These are phyloP conservation scores for Chalaropsis thielavioides DNA, from an alignment of 2,329 filamentous ascomycete genomes.

Conservation along the genomic window DNA sequence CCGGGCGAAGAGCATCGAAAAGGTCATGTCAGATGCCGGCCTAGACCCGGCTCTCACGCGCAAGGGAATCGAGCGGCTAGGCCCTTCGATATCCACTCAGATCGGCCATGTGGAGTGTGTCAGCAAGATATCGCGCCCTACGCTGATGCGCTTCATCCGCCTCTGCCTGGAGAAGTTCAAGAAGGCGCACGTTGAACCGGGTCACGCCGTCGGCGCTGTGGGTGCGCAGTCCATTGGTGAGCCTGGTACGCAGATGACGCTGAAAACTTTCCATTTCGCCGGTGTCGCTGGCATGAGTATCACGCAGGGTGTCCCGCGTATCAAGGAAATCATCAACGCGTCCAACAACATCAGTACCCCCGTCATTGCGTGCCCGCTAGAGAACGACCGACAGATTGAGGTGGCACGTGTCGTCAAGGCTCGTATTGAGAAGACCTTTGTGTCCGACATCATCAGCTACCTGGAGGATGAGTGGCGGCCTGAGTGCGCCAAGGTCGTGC, in stretches of 20 bases:
- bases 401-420: slow-evolving; percentile 85
- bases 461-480: slow-evolving; percentile 83
- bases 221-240: slow-evolving; percentile 97
- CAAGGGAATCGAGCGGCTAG: slow-evolving; percentile 23
- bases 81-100: slow-evolving; percentile 11
- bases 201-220: slow-evolving; percentile 88
- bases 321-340: slow-evolving; percentile 99
- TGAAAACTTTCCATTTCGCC: slow-evolving; percentile 99
- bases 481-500: slow-evolving; percentile 58
- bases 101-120: slow-evolving; percentile 50
- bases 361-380: slow-evolving; percentile 73
- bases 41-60: slow-evolving; percentile 26
- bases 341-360: slow-evolving; percentile 89
- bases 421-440: slow-evolving; percentile 85
- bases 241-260: slow-evolving; percentile 95
- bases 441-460: slow-evolving; percentile 65
- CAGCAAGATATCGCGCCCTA: slow-evolving; percentile 65
- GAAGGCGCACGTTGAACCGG: slow-evolving; percentile 80
- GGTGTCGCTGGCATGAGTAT: slow-evolving; percentile 99
- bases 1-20: slow-evolving; percentile 46
- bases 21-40: slow-evolving; percentile 36
- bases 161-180: slow-evolving; percentile 83
- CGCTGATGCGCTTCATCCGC: slow-evolving; percentile 60
- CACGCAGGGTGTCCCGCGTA: slow-evolving; percentile 96
- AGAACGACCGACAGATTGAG: slow-evolving; percentile 58